Evolutionary conservation across 441 rosid species (phyloP).

Genomic region (Populus hybrid): DNA sequence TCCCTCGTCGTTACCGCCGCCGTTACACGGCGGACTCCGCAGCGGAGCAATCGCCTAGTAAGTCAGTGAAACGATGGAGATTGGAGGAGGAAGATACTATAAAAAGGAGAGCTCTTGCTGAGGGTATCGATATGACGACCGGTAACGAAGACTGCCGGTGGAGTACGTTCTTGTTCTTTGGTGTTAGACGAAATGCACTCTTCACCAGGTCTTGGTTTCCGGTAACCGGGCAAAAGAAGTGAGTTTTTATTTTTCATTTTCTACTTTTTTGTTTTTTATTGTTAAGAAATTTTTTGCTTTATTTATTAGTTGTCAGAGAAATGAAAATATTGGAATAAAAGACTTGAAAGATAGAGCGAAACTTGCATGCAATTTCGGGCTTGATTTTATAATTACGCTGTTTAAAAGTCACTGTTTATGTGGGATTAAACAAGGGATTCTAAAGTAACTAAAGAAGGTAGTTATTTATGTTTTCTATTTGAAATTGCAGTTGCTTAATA

Average conservation of each 20-base stretch:
- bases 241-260: constrained; percentile 8
- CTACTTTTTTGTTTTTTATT: not conserved
- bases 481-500: not conserved
- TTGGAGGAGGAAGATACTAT: constrained; percentile 86
- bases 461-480: not conserved
- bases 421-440: not conserved
- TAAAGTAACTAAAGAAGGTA: not conserved
- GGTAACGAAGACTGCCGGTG: constrained; percentile 42
- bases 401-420: not conserved
- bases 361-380: not conserved
- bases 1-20: constrained; percentile 46
- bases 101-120: constrained; percentile 74
- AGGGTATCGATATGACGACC: constrained; percentile 54
- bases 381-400: not conserved
- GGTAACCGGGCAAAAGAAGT: constrained; percentile 56
- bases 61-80: constrained; percentile 39
- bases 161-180: constrained; percentile 56
- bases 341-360: not conserved
- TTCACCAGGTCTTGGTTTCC: constrained; percentile 91
- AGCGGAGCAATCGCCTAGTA: constrained; percentile 25
- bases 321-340: not conserved
- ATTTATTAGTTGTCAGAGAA: constrained; percentile 16
- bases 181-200: constrained; percentile 59
- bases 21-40: constrained; percentile 21
- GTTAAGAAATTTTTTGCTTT: too few species aligned